Evolutionary conservation across 1,284 basidiomycete species (phyloP), one percentile per base, ranked within the genome.

Genomic region (Vanrija humicola): DNA sequence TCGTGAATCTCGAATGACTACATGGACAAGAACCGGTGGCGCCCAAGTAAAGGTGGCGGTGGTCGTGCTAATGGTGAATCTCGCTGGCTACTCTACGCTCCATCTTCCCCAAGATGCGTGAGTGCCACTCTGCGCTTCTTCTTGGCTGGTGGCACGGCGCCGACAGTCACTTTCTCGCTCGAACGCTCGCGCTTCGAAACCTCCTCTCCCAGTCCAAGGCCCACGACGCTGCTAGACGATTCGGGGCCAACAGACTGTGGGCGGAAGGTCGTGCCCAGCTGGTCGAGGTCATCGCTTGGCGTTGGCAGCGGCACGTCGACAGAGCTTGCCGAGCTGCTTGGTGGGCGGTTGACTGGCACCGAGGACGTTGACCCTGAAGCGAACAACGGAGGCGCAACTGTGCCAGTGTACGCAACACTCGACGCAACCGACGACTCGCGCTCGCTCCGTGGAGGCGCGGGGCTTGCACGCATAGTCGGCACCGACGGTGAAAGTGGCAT

Each of bases 91-190:
- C 12, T 34, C 34, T 34, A 34, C 34, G 26, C 23, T 15, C 39
- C 45, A 12, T 64, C 64, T 6, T 65, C 58, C 1, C 64, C 67
- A 10, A 75, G 48, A 58, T 79, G 82, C 14, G 87, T 92, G 64
- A 93, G 80, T 34, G 84, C 88, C 18, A 94, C 85, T 34, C 91
- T 81, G 55, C 91, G 82, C 77, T 92, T 95, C 79, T 95, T 95
- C 83, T 90, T 95, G 9, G 88, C 86, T 15, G 83, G 85, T 48
- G 82, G 82, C 7, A 46, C 59, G 25, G 29, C 58, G 18, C 21
- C 55, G 4, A 28, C 42, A 34, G 58, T 70, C 71, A 58, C 69
- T 66, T 46, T 55, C 65, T 29, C 64, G 68, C 47, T 43, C 40
- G 56, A 55, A 56, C 50, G 43, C 1, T 29, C 39, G 25, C 48